Percentiles rank a stretch among this genome's conserved stretches.
phyloP scores from a whole-genome alignment of 331 rosid genomes.

The Prunus yedoensis region DNA sequence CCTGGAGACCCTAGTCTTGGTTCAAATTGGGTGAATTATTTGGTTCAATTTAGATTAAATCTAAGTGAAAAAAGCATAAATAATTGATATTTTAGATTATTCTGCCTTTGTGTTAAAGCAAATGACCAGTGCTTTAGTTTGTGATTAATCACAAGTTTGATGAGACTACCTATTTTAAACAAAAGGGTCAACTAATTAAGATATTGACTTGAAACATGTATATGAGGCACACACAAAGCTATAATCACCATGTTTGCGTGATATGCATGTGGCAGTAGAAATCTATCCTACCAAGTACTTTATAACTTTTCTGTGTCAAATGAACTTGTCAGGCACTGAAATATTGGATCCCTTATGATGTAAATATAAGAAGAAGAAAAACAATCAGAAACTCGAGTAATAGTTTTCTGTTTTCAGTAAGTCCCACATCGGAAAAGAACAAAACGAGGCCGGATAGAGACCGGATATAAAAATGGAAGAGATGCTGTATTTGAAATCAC shows the following conservation, averaged over 20 bases:
- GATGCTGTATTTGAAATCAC: fast-evolving
- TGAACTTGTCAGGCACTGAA: no score
- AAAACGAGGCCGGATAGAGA: neutral
- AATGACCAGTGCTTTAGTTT: slow-evolving; percentile 29
- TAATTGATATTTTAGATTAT: slow-evolving; percentile 27
- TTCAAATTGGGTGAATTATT: slow-evolving; percentile 63
- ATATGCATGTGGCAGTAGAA: neutral
- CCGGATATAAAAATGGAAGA: neutral
- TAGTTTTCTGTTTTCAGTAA: no score
- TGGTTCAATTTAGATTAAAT: slow-evolving; percentile 59
- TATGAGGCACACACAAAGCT: slow-evolving; percentile 3
- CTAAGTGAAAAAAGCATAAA: slow-evolving; percentile 29
- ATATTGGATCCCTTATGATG: no score
- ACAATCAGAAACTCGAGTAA: no score
- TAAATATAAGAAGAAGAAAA: neutral
- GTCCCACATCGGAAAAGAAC: slow-evolving; percentile 10
- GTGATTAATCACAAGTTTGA: slow-evolving; percentile 50
- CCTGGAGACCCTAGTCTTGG: slow-evolving; percentile 45
- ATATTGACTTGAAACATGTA: slow-evolving; percentile 23
- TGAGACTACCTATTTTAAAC: slow-evolving; percentile 40
- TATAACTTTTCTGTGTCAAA: no score
- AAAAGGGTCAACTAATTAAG: slow-evolving; percentile 32
- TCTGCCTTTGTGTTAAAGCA: slow-evolving; percentile 36
- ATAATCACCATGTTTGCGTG: neutral
- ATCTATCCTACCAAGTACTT: no score